Conservation (phyloP, 179 eudicot species). For the Nepenthes alata region DNA sequence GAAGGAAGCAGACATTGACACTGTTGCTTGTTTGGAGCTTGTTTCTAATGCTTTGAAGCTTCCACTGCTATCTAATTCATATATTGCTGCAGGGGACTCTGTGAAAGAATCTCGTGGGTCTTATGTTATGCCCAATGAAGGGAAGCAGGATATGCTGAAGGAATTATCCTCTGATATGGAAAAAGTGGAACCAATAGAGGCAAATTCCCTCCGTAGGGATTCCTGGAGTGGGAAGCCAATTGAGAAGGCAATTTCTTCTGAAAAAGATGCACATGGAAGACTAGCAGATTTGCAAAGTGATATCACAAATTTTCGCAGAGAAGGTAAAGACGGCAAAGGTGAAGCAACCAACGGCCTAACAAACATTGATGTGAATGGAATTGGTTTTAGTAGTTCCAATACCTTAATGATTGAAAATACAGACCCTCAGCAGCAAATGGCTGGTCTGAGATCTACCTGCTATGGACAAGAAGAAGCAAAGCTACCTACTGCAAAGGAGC, state of each 20-base stretch:
- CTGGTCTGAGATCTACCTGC: constrained; percentile 16
- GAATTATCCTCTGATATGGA: constrained; percentile 17
- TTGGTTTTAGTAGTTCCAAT: constrained; percentile 22
- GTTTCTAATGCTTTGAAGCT: constrained; percentile 63
- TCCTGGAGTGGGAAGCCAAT: constrained; percentile 27
- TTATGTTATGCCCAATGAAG: constrained; percentile 6
- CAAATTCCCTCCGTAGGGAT: constrained; percentile 17
- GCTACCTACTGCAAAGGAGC: constrained; percentile 26
- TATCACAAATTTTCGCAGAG: constrained; percentile 11
- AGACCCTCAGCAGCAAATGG: constrained; percentile 22
- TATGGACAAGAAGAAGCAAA: constrained; percentile 23
- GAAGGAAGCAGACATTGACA: constrained; percentile 39
- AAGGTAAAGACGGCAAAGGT: constrained; percentile 15
- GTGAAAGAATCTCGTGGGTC: constrained; percentile 11
- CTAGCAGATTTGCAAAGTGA: constrained; percentile 17
- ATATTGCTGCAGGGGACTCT: constrained; percentile 14
- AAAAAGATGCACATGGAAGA: constrained; percentile 15
- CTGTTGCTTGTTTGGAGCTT: constrained; percentile 48
- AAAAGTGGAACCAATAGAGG: constrained; percentile 25
- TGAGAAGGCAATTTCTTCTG: constrained; percentile 23
- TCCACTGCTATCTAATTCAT: constrained; percentile 53
- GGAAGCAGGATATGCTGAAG: constrained; percentile 14
- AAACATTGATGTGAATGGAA: constrained; percentile 14
- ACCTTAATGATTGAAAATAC: constrained; percentile 15
- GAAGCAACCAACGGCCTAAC: constrained; percentile 17